Base-by-base conservation (phyloP, 352 stramenopile species). In the Phytopythium ostracodes region DNA sequence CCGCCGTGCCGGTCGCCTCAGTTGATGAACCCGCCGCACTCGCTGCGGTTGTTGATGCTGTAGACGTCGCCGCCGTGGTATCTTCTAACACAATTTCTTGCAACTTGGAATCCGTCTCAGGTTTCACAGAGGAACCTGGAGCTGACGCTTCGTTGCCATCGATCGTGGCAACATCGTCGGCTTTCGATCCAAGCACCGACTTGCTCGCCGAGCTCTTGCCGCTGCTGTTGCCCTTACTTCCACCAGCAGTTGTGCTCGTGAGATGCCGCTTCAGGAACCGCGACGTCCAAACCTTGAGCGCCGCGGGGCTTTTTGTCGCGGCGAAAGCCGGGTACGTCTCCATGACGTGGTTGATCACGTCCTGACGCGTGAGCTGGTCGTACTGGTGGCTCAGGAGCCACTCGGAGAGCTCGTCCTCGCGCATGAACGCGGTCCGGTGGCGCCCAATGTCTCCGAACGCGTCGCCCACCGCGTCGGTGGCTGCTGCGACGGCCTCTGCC, bases 181-280 rank as follows among this genome's bases (percentile, higher is more conserved):
- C 20, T 24, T 36, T 54, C 25, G 15, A 22, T 14, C 25, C 47
- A 14, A 7, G 25, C 15, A 27, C 10, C 7, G 18, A 4, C 27
- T 22, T 38, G 47, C 17, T n/a, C 6, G 47, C 4, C 15, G 47
- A 25, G 8, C 25, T 54, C 47, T 36, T 51, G n/a, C 38, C 17
- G 11, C 17, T 40, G 33, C 43, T 29, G 5, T 6, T 42, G 24
- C 42, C 36, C 9, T 44, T 54, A 11, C 6, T 17, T 11, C 25
- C 29, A 6, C 46, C 24, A 27, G 31, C 22, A 25, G 11, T 35
- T 40, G 7, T 22, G 14, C 60, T 46, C n/a, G 65, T 59, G 0
- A 92, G 50, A 54, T 89, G 70, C 15, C 81, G 82, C 63, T 90
- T 89, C 12, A 92, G 62, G 38, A 92, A 89, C 10, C 83, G 68